phyloP scores from a whole-genome alignment of 2,329 filamentous ascomycete genomes.

The Clarireedia hainanense region DNA sequence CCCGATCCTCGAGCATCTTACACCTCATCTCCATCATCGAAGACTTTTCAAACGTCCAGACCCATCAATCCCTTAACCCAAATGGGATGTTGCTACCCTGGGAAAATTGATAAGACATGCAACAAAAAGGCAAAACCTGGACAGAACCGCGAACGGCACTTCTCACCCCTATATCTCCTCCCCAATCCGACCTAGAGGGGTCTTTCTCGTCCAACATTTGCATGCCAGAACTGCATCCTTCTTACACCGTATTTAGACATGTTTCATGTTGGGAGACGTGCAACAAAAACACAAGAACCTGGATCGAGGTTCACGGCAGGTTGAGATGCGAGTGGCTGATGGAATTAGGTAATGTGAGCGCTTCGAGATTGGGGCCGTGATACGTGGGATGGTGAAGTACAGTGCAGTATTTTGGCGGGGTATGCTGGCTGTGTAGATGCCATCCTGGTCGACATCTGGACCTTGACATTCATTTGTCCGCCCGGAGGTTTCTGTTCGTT shows the following conservation, averaged over 20 bases:
- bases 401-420: not conserved
- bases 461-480: too few species aligned
- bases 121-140: not conserved
- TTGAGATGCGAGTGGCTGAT: not conserved
- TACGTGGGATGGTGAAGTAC: not conserved
- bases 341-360: not conserved
- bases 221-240: not conserved
- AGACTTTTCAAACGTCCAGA: not conserved
- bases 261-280: constrained; percentile 8
- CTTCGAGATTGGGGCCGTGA: not conserved
- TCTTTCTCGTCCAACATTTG: not conserved
- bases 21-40: not conserved
- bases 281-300: not conserved
- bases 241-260: not conserved
- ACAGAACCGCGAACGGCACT: not conserved
- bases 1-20: not conserved
- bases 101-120: not conserved
- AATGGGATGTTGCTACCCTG: not conserved
- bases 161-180: not conserved
- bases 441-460: not conserved
- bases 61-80: not conserved
- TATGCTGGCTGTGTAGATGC: not conserved
- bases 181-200: not conserved
- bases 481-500: not conserved
- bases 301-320: not conserved